phyloP scores from a whole-genome alignment of 1,284 basidiomycete genomes.

The Rhodofomes roseus region DNA sequence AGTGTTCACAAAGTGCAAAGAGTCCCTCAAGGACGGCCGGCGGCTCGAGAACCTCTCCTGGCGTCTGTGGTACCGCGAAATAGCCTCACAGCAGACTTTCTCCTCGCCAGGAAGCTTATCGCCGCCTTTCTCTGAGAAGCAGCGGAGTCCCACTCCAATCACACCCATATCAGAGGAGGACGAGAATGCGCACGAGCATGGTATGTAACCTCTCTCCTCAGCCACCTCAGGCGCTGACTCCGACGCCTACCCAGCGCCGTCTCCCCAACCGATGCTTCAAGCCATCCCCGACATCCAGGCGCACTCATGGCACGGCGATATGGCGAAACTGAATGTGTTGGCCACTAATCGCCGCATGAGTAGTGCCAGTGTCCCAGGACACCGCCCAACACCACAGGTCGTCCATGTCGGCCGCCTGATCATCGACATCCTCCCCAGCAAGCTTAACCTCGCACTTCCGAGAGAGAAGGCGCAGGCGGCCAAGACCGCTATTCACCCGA shows the following conservation, averaged over 20 bases:
- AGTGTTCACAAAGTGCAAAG: slow-evolving; percentile 86
- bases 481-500: slow-evolving; percentile 7
- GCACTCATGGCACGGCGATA: slow-evolving; percentile 27
- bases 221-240: not conserved
- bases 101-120: slow-evolving; percentile 31
- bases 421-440: slow-evolving; percentile 49
- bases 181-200: slow-evolving; percentile 14
- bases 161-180: slow-evolving; percentile 33
- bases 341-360: slow-evolving; percentile 24
- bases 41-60: slow-evolving; percentile 84
- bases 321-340: slow-evolving; percentile 16
- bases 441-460: slow-evolving; percentile 22
- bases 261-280: not conserved
- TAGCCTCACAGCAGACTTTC: slow-evolving; percentile 33
- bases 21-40: slow-evolving; percentile 70
- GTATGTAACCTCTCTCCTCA: slow-evolving; percentile 6
- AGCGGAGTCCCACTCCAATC: slow-evolving; percentile 25
- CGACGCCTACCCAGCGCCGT: not conserved
- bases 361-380: slow-evolving; percentile 25
- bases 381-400: slow-evolving; percentile 28
- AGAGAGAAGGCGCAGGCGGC: not conserved
- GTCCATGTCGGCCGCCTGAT: slow-evolving; percentile 49
- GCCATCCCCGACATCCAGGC: slow-evolving; percentile 11
- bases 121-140: slow-evolving; percentile 21
- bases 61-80: slow-evolving; percentile 78